phyloP scores from a whole-genome alignment of 768 basidiomycete genomes.

The Rhizopogon vulgaris region DNA sequence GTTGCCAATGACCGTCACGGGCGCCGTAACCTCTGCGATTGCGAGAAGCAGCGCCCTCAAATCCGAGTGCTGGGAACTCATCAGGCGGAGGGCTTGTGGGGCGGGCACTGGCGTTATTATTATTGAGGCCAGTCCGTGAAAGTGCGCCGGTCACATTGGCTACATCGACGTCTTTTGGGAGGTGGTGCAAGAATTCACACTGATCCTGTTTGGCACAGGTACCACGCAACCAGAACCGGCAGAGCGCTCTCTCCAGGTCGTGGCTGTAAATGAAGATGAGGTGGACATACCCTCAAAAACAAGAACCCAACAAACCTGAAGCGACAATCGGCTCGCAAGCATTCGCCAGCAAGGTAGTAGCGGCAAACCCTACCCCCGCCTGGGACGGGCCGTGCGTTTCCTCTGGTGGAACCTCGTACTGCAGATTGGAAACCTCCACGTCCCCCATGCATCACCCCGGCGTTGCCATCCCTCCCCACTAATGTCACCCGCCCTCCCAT shows the following conservation, averaged over 20 bases:
- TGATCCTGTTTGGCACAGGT: constrained; percentile 95
- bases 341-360: constrained; percentile 96
- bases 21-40: constrained; percentile 37
- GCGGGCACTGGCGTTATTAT: constrained; percentile 32
- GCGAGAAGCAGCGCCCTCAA: constrained; percentile 34
- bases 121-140: constrained; percentile 56
- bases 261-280: constrained; percentile 48
- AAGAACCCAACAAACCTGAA: constrained; percentile 67
- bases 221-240: constrained; percentile 96
- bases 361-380: constrained; percentile 83
- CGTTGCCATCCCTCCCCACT: constrained; percentile 49
- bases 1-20: constrained; percentile 35
- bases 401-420: constrained; percentile 16
- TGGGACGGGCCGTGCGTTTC: constrained; percentile 28
- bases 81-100: constrained; percentile 29
- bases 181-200: constrained; percentile 93
- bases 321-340: constrained; percentile 91
- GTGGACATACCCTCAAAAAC: not conserved
- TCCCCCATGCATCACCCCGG: constrained; percentile 33
- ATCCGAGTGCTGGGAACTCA: constrained; percentile 70
- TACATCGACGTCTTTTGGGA: constrained; percentile 83
- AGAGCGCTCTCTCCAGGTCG: constrained; percentile 89
- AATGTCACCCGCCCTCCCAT: constrained; percentile 66
- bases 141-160: constrained; percentile 61
- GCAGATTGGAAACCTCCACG: constrained; percentile 30